Conservation (phyloP, 2,329 filamentous ascomycete genomes). For the Cladosporium sp. region DNA sequence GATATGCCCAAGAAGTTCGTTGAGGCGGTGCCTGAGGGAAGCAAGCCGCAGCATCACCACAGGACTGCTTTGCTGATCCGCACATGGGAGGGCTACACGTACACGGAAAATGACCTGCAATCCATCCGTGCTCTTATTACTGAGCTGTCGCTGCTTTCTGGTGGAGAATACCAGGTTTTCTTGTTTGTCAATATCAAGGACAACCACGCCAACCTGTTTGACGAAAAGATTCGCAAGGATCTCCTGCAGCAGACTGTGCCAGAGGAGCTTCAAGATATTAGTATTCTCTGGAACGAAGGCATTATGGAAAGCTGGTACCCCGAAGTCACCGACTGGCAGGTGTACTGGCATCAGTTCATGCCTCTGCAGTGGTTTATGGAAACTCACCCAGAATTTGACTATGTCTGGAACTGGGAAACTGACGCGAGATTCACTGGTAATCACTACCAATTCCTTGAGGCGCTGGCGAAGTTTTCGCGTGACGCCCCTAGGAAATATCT, state of each 20-base stretch:
- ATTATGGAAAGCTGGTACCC: conserved; percentile 52
- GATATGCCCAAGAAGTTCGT: conserved; percentile 25
- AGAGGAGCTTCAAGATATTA: conserved; percentile 67
- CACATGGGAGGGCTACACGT: conserved; percentile 49
- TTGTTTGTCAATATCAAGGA: conserved; percentile 55
- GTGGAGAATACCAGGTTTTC: conserved; percentile 51
- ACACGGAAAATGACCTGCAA: conserved; percentile 48
- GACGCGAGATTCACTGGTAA: conserved; percentile 78
- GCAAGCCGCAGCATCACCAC: conserved; percentile 39
- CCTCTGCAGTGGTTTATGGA: conserved; percentile 74
- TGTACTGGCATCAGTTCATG: conserved; percentile 63
- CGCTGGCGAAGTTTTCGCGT: conserved; percentile 56
- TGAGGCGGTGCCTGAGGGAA: conserved; percentile 12
- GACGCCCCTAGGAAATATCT: conserved; percentile 58
- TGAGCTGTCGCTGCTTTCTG: conserved; percentile 47
- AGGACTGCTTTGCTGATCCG: conserved; percentile 50
- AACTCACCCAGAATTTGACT: conserved; percentile 77
- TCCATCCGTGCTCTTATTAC: conserved; percentile 49
- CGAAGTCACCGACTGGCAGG: conserved; percentile 50
- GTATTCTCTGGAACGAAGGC: conserved; percentile 70
- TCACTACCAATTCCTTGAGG: conserved; percentile 75
- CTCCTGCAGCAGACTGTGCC: conserved; percentile 66
- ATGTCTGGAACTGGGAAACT: conserved; percentile 83
- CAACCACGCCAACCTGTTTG: conserved; percentile 57
- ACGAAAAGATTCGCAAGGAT: conserved; percentile 58